Base-by-base conservation (phyloP, 2,329 filamentous ascomycete species). In the Aspergillus tanneri region DNA sequence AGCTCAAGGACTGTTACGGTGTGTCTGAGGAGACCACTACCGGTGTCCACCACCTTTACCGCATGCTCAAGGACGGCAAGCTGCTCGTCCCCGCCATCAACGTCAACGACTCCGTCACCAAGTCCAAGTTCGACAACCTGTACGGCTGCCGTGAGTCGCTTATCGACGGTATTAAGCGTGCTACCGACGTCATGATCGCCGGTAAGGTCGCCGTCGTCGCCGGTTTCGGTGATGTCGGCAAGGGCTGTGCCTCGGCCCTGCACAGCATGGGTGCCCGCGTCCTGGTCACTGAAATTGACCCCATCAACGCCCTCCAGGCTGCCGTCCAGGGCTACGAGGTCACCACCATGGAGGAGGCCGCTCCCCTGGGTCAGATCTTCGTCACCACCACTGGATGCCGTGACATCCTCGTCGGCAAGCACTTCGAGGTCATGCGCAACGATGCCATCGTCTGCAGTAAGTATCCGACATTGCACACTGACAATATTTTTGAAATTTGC, bases 41-140 rank as follows among this genome's bases (percentile, higher is more conserved):
- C 45, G 92, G 92, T 83, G 92, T 99, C 69, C 93, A 97, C 87
- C 92, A 97, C 82, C 84, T 99, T 55, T 99, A 97, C 88, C 84
- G 85, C 72, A 96, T 96, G 91, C 79, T 97, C 74, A 96, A 93
- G 84, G 85, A 88, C 64, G 83, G 83, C 73, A 82, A 84, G 75
- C 90, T 97, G 59, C 86, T 96, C 56, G 88, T 96, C 61, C 93
- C 93, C 62, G 83, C 92, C 76, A 90, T 97, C 86, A 99, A 99
- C 77, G 92, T 99, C 83, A 97, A 99, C 81, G 92, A 99, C 85
- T 91, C 88, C 52, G 92, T 99, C 72, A 99, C 93, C 77, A 99
- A 97, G 87, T 96, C 90, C 79, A 99, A 99, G 85, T 99, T 99
- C 75, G 93, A 97, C 85, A 99, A 99, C 86, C 80, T 97, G 61